Evolutionary conservation across 192 early-diverging fungal genomes (phyloP), one percentile per base, ranked within the genome.

Genomic region (Phlyctochytrium planicorne): DNA sequence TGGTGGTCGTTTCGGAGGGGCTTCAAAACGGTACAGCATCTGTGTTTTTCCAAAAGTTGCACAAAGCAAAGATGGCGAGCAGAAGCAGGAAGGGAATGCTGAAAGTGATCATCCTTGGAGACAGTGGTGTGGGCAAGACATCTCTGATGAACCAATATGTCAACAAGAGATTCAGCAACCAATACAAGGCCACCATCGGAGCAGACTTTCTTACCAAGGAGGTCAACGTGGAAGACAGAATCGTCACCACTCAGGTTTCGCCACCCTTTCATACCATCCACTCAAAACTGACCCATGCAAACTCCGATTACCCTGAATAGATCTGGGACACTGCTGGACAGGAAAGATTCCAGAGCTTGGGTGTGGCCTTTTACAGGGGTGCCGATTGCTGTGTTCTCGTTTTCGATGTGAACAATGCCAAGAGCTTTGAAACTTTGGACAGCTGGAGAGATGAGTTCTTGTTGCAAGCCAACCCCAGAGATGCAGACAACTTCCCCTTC

Each of bases 131-230:
- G 34, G 94, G 95, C 30, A 71, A 71, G 74, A 98, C 97, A 30
- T 97, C 95, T 32, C 82, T 99, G 73, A 99, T 99, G 96, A 98
- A 99, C 85, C 97, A 97, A 79, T 99, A 94, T 85, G 94, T 99
- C 27, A 94, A 95, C 78, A 91, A 92, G 59, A 94, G 91, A 74
- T 99, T 99, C 82, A 91, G 84, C 76, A 93, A 87, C 72, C 94
- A 96, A 79, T 99, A 99, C 84, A 98, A 98, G 77, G 97, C 97
- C 24, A 99, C 97, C 35, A 98, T 99, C 66, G 97, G 97, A 30
- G 95, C 97, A 20, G 97, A 99, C 79, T 99, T 99, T 69, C 86
- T 99, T 79, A 97, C 94, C 68, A 99, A 99, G 75, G 95, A 98
- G 75, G 90, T 99, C 24, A 80, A 89, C 56, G 90, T 95, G 14